phyloP scores from a whole-genome alignment of 805 yeast genomes.

The Kazachstania martiniae region DNA sequence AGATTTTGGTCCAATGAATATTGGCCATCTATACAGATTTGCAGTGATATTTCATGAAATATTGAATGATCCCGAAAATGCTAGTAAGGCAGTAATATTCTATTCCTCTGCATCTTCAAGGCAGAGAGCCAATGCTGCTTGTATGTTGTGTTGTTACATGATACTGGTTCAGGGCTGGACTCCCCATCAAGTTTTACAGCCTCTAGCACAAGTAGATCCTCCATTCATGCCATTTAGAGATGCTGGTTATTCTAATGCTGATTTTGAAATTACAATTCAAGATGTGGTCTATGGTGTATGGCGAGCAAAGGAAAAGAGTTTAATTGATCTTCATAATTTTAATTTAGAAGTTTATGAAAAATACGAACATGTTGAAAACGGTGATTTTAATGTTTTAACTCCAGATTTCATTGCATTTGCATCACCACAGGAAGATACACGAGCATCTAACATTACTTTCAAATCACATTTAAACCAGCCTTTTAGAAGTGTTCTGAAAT shows the following conservation, averaged over 20 bases:
- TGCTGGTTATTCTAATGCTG: slow-evolving; percentile 95
- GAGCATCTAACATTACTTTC: slow-evolving; percentile 11
- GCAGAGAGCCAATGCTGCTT: slow-evolving; percentile 87
- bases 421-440: slow-evolving; percentile 71
- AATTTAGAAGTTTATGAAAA: slow-evolving; percentile 90
- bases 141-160: slow-evolving; percentile 90
- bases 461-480: slow-evolving; percentile 48
- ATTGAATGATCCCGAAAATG: slow-evolving; percentile 72
- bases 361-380: slow-evolving; percentile 92
- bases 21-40: slow-evolving; percentile 87
- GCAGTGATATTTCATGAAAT: slow-evolving; percentile 91
- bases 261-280: slow-evolving; percentile 85
- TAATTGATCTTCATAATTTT: slow-evolving; percentile 77
- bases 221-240: slow-evolving; percentile 94
- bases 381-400: slow-evolving; percentile 85
- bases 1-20: slow-evolving; percentile 93
- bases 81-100: slow-evolving; percentile 81
- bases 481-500: slow-evolving; percentile 70
- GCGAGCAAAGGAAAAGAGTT: slow-evolving; percentile 90
- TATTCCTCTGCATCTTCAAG: slow-evolving; percentile 76
- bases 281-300: slow-evolving; percentile 94
- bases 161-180: slow-evolving; percentile 93
- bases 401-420: slow-evolving; percentile 97
- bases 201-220: slow-evolving; percentile 81
- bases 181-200: slow-evolving; percentile 94